Base-by-base conservation (phyloP, 148 eudicot genomes). In the Fagopyrum tataricum region DNA sequence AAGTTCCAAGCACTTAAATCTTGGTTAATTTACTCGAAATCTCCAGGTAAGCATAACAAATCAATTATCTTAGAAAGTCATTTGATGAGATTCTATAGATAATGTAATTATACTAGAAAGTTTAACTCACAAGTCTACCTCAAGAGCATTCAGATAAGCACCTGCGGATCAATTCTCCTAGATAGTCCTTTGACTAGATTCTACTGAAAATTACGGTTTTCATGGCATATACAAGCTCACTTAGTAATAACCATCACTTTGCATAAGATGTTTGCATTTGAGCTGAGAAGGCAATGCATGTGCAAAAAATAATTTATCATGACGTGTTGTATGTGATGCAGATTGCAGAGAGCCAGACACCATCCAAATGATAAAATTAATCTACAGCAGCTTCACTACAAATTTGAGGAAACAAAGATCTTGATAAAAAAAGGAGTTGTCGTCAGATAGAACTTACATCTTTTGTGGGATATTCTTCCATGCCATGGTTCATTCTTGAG, bases 401-500 rank as follows among this genome's bases (percentile, higher is more conserved):
- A 12, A 9, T n/a, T 31, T 13, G 17, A 31, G 67, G 2, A 64
- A 23, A 26, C 40, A 15, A 61, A 26, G n/a, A 31, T 64, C 69
- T 64, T 37, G 42, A 64, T 64, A 26, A 37, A 0, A 62, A 9
- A 12, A 26, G 39, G 26, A 70, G 20, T 44, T 43, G 4, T 47
- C 5, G 67, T 61, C 43, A 15, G 42, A 39, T 31, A 15, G 4
- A 62, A 76, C 87, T 85, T 80, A 87, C 91, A 73, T 87, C 87
- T 83, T 85, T 85, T 4, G 82, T 39, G 49, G 87, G 85, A 64
- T 72, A 83, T 71, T 77, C 87, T 82, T 84, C 87, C 62, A 81
- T 82, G 70, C 75, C 78, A 69, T 79, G 78, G 43, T 73, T 64
- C 73, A 72, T 67, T 78, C 84, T 86, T 42, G 89, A 67, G 81